These are phyloP conservation scores for Aeschynomene evenia DNA, from an alignment of 306 rosid species.

Conservation along the genomic window DNA sequence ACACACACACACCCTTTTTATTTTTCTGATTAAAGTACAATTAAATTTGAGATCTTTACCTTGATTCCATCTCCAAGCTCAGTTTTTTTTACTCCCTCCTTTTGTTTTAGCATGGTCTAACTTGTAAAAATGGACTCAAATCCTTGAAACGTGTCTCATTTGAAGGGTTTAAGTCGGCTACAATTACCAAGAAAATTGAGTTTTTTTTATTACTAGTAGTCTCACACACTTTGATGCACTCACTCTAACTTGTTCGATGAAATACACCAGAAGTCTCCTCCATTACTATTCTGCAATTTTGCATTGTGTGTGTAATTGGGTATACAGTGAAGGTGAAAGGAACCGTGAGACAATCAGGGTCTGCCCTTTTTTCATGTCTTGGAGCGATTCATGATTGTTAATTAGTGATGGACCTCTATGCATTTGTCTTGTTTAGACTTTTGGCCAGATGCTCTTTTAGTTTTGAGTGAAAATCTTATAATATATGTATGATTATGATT, in stretches of 20 bases:
- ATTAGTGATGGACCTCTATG: too few species aligned
- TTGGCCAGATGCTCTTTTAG: too few species aligned
- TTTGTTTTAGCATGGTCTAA: neutral
- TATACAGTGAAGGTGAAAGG: too few species aligned
- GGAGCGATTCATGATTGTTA: too few species aligned
- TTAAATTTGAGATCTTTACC: neutral
- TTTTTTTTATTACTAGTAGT: neutral
- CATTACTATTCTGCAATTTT: neutral
- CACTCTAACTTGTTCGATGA: neutral
- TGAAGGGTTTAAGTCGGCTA: neutral
- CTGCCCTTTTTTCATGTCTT: too few species aligned
- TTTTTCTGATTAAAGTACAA: too few species aligned
- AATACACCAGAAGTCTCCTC: neutral
- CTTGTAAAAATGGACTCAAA: neutral
- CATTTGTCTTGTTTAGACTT: too few species aligned
- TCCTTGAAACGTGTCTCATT: neutral
- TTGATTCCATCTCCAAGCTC: neutral
- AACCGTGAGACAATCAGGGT: too few species aligned
- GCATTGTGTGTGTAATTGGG: neutral
- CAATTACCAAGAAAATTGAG: neutral
- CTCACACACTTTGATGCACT: neutral
- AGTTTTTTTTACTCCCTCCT: neutral
- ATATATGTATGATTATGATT: too few species aligned
- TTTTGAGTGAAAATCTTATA: too few species aligned
- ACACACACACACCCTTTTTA: too few species aligned